phyloP scores from a whole-genome alignment of 2,329 filamentous ascomycete species.

The Dothistroma pini region DNA sequence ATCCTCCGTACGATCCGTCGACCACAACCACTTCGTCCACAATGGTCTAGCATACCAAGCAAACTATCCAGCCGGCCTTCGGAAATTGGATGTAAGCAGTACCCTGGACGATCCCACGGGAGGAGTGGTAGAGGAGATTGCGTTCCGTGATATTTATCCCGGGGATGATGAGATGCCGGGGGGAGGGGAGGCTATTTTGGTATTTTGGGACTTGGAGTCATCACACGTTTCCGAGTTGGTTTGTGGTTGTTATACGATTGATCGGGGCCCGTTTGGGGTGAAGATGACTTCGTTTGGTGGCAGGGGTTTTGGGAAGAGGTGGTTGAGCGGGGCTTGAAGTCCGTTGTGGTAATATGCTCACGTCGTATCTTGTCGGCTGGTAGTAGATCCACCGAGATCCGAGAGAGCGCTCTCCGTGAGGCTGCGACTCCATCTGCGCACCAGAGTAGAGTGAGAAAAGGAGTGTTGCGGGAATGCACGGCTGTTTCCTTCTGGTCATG shows the following conservation, averaged over 20 bases:
- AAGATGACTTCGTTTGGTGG: conserved; percentile 32
- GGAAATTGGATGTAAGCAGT: conserved; percentile 37
- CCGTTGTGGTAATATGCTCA: no score
- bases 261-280: conserved; percentile 49
- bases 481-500: no score
- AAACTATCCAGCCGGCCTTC: conserved; percentile 40
- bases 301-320: conserved; percentile 18
- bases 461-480: no score
- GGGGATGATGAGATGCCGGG: conserved; percentile 44
- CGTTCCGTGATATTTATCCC: conserved; percentile 51
- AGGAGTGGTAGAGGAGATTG: conserved; percentile 44
- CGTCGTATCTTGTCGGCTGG: no score
- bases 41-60: conserved; percentile 38
- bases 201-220: conserved; percentile 47
- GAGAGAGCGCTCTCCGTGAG: no score
- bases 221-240: conserved; percentile 50
- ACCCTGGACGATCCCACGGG: conserved; percentile 45
- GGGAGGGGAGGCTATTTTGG: conserved; percentile 38
- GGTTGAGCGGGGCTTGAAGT: conserved; percentile 5
- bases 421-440: no score
- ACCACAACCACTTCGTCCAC: conserved; percentile 44
- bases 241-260: conserved; percentile 52
- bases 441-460: no score
- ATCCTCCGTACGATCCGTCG: conserved; percentile 34
- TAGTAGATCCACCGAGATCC: no score